These are phyloP conservation scores for Prunus fruticosa DNA, from an alignment of 306 rosid genomes.

Conservation along the genomic window DNA sequence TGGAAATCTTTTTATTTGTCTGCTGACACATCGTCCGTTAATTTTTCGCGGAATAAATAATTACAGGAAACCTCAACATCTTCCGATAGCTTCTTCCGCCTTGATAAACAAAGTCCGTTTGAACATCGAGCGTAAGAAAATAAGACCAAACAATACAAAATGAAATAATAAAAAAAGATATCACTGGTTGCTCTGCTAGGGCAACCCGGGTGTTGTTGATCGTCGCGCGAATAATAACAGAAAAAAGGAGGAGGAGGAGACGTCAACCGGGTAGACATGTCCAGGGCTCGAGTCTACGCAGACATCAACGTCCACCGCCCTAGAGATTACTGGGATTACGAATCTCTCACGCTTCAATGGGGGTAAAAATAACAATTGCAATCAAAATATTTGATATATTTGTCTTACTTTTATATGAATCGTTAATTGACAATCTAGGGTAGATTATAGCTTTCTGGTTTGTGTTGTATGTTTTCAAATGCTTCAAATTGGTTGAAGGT, in stretches of 20 bases:
- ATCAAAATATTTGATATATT: not conserved
- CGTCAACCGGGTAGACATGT: constrained; percentile 25
- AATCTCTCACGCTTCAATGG: constrained; percentile 45
- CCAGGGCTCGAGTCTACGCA: constrained; percentile 46
- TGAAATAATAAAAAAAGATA: not conserved
- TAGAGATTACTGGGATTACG: constrained; percentile 54
- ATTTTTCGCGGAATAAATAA: too few relatives aligned
- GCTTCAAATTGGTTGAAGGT: not conserved
- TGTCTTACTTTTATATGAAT: not conserved
- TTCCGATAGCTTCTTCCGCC: not conserved
- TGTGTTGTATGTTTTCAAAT: not conserved
- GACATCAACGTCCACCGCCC: constrained; percentile 53
- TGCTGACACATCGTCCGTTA: too few relatives aligned
- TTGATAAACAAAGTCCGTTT: not conserved
- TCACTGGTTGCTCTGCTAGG: not conserved
- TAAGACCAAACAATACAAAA: not conserved
- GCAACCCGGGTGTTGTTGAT: not conserved
- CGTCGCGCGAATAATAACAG: not conserved
- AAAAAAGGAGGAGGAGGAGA: not conserved
- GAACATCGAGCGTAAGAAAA: not conserved
- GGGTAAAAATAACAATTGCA: constrained; percentile 21
- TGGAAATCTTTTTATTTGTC: too few relatives aligned
- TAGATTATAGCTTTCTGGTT: not conserved
- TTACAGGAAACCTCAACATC: not conserved
- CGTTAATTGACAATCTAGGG: not conserved